Base-by-base conservation (phyloP, 768 basidiomycete species). In the Leccinum subgranulosum region DNA sequence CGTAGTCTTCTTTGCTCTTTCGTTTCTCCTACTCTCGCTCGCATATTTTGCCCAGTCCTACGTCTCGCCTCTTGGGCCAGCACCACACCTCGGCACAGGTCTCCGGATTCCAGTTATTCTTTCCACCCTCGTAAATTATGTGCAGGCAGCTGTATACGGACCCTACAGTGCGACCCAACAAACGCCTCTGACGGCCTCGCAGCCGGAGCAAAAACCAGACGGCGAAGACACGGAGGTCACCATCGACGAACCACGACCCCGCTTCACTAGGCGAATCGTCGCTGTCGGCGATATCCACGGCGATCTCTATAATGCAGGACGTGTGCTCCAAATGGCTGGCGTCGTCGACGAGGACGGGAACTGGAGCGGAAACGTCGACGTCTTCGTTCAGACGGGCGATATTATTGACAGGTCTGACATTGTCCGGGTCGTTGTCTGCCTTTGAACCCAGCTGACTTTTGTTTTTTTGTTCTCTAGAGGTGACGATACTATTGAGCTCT, bases 281-380 rank as follows among this genome's bases (percentile, higher is more conserved):
- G 94, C 92, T 11, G 88, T 97, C 0, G 94, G 94, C 0, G 96
- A 98, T 64, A 73, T 98, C 33, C 96, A 98, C 64, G 94, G 96
- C 0, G 94, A 97, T 74, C 66, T 91, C 28, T 76, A 77, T 0
- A 96, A 95, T 69, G 88, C 94, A 11, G 82, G 81, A 61, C 81
- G 77, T 43, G 93, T 98, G 21, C 77, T 98, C 29, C 77, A 86
- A 34, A 93, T 94, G 78, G 84, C 92, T 1, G 79, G 80, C 1
- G 87, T 98, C 5, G 84, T 88, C 3, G 85, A 94, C 64, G 79
- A 82, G 11, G 66, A 80, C 6, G 86, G 86, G 2, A 77, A 86
- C 55, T 98, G 96, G 96, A 83, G 84, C 3, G 93, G 90, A 5
- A 77, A 88, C 28, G 82, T 88, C 1, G 90, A 94, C 67, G 85